Evolutionary conservation across 768 basidiomycete genomes (phyloP), one percentile per base, ranked within the genome.

Genomic region (Tricholoma bakamatsutake): DNA sequence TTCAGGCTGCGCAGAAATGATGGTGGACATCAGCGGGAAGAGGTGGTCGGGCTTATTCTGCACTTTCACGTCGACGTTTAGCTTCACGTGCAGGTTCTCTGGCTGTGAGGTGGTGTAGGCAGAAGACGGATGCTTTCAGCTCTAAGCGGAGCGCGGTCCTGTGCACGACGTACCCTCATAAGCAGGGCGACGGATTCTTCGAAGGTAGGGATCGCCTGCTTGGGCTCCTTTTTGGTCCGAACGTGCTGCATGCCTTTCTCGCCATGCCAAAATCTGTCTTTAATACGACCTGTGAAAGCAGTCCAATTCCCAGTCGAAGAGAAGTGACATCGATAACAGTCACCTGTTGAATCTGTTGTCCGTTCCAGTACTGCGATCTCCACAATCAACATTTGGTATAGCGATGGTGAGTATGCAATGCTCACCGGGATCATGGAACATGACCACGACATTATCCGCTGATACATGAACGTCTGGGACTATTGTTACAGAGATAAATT

Each of bases 401-500:
- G 56, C 21, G 65, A 63, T 51, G 61, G 59, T 47, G 61, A n/a
- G n/a, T n/a, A 52, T 46, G 15, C 61, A 57, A 55, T 9, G 27
- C 63, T 62, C 62, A 88, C 85, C 81, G 12, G 93, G 90, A 70
- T 98, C 96, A 71, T 98, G 96, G 74, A 96, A 98, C 90, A 98
- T 92, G 48, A 98, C 71, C 33, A 98, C 87, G 40, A 90, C 82
- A 66, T 84, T 80, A 70, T 99, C 96, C 60, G 75, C 73, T 34
- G 95, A 92, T 64, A 96, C 87, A 71, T 98, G 95, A 64, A 98
- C 93, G 83, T 97, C 95, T 96, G 82, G 63, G 69, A 73, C 73
- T 64, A 65, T 63, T 67, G 69, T 82, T 85, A 77, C 84, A 73
- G 77, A 71, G 71, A 58, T 59, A 62, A 61, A 60, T 57, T 73